Percentiles rank a stretch among this genome's conserved stretches.
phyloP scores from a whole-genome alignment of 2,329 filamentous ascomycete species.

The Cladophialophora immunda region DNA sequence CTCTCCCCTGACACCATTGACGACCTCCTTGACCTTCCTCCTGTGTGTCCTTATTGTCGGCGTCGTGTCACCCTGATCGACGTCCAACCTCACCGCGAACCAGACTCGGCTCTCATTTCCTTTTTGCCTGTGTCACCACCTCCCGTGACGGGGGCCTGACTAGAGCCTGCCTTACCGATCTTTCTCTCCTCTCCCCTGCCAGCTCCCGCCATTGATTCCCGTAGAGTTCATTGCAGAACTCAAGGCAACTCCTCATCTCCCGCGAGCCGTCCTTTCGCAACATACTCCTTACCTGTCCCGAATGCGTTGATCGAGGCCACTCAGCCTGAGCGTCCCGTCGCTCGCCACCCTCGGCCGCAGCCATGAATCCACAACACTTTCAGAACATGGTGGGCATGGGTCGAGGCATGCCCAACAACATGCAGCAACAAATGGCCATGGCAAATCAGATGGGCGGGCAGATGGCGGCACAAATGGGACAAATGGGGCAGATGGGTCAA shows the following conservation, averaged over 20 bases:
- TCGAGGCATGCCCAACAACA: slow-evolving; percentile 40
- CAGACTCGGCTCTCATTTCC: slow-evolving; percentile 19
- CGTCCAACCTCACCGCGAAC: slow-evolving; percentile 15
- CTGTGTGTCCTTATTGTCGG: neutral
- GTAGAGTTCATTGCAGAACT: neutral
- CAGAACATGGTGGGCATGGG: slow-evolving; percentile 41
- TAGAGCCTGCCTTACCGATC: slow-evolving; percentile 13
- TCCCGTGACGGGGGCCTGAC: slow-evolving; percentile 12
- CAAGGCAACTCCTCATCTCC: neutral
- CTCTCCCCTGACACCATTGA: neutral
- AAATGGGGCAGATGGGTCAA: slow-evolving; percentile 31
- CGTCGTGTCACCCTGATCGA: slow-evolving; percentile 11
- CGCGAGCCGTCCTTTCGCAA: neutral
- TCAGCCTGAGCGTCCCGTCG: slow-evolving; percentile 25
- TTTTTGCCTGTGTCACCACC: slow-evolving; percentile 16
- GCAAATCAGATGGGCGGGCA: slow-evolving; percentile 34
- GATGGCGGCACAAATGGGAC: slow-evolving; percentile 28
- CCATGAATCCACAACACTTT: slow-evolving; percentile 41
- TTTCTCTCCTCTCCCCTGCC: neutral
- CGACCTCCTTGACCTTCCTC: slow-evolving; percentile 3
- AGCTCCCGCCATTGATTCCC: neutral
- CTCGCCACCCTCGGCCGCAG: slow-evolving; percentile 22
- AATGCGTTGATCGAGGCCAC: slow-evolving; percentile 21
- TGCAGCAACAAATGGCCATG: slow-evolving; percentile 40
- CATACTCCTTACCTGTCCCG: slow-evolving; percentile 8